Percentiles rank a stretch among this genome's conserved stretches.
Conservation (phyloP, 1,139 yeast species). For the Debaryomyces sp. region DNA sequence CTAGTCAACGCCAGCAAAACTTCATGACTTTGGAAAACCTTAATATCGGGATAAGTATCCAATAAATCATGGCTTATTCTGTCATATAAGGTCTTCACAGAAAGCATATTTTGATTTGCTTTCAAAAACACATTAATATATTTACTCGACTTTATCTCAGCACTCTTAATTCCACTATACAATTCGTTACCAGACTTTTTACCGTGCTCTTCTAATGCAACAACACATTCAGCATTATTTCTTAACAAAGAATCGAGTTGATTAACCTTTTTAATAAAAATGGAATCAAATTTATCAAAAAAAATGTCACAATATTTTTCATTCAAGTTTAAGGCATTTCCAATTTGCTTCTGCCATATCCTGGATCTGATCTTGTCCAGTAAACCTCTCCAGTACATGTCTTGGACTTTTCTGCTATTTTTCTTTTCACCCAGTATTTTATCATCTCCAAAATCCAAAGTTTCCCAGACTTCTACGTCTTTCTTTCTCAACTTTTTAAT, state of each 20-base stretch:
- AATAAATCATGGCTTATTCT: slow-evolving; percentile 25
- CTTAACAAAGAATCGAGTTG: slow-evolving; percentile 5
- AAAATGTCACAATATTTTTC: slow-evolving; percentile 20
- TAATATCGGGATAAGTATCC: slow-evolving; percentile 46
- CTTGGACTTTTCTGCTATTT: slow-evolving; percentile 34
- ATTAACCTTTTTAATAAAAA: slow-evolving; percentile 3
- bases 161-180: not conserved
- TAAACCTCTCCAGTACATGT: slow-evolving; percentile 71
- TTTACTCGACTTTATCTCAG: slow-evolving; percentile 5
- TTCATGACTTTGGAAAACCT: slow-evolving; percentile 37
- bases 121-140: slow-evolving; percentile 7
- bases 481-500: slow-evolving; percentile 29
- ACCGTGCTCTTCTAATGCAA: slow-evolving; percentile 12
- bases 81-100: slow-evolving; percentile 12
- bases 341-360: slow-evolving; percentile 56
- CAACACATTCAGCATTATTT: slow-evolving; percentile 15
- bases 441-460: slow-evolving; percentile 20
- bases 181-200: not conserved
- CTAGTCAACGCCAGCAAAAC: slow-evolving; percentile 29
- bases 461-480: slow-evolving; percentile 50
- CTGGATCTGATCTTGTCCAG: slow-evolving; percentile 49
- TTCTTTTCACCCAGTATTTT: slow-evolving; percentile 19
- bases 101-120: slow-evolving; percentile 6
- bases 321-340: slow-evolving; percentile 28
- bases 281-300: slow-evolving; percentile 16